Base-by-base conservation (phyloP, 441 rosid species). In the Adansonia grandidieri region DNA sequence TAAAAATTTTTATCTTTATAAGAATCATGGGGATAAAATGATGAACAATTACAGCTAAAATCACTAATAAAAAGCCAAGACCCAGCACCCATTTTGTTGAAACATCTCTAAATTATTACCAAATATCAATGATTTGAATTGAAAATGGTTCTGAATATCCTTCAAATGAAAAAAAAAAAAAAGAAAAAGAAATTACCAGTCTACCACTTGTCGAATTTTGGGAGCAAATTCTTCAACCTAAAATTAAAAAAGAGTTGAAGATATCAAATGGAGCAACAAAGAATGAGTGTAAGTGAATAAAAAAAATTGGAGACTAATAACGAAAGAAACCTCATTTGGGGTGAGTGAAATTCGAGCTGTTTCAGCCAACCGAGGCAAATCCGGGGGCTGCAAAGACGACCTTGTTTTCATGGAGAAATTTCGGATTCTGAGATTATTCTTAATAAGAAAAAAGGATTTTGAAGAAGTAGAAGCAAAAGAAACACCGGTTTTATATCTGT, bases 331-430 rank as follows among this genome's bases (percentile, higher is more conserved):
- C 93, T 95, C 92, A 0, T 71, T 66, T 0, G 91, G 90, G 58
- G 91, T 81, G 60, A 93, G 90, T 53, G 94, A 89, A 79, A 93
- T 93, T 71, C 97, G 90, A 78, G 98, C 93, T 58, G 91, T 93
- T 82, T 92, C 82, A 9, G 98, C 94, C 74, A 93, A 83, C 78
- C 86, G 88, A 51, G 88, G 75, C 13, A 93, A 78, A 70, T 93
- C 96, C 2, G 93, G 96, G 1, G 90, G 85, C 76, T 85, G 77
- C 81, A 88, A 88, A 79, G 88, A 86, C 24, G 87, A 82, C 47
- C 63, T 14, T 15, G 69, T 67, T 13, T 68, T 42, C 4, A 85
- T 51, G 28, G 89, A 83, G 73, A 62, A 83, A 68, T 60, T 37
- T 3, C 80, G 78, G 44, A 54, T 42, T 40, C 14, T 64, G 40